These are phyloP conservation scores for Metschnikowia drakensbergensis DNA, from an alignment of 805 yeast species.

Conservation along the genomic window DNA sequence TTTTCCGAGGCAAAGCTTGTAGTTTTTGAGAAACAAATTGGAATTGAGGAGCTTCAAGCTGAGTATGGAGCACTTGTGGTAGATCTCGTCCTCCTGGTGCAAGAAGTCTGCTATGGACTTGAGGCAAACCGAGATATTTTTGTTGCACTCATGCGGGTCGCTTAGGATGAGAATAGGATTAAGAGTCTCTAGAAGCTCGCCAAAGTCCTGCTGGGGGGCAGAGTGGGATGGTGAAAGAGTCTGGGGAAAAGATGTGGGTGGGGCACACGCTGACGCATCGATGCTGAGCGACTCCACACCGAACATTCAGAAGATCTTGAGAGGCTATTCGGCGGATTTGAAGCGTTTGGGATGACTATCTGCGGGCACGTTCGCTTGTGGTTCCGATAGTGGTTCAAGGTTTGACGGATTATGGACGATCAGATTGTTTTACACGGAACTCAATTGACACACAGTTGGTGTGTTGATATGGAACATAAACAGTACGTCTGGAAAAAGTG, in stretches of 20 bases:
- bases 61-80: constrained; percentile 30
- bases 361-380: too few species aligned
- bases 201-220: constrained; percentile 1
- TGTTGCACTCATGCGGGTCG: constrained; percentile 38
- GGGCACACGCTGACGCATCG: not conserved
- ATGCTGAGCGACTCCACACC: constrained; percentile 2
- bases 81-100: constrained; percentile 18
- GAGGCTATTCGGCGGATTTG: not conserved
- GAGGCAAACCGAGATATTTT: constrained; percentile 32
- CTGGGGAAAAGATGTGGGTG: constrained; percentile 5
- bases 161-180: constrained; percentile 29
- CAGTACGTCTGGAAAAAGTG: not conserved
- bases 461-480: not conserved
- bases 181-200: constrained; percentile 11
- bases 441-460: not conserved
- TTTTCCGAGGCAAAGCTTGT: constrained; percentile 35
- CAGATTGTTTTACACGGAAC: not conserved
- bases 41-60: constrained; percentile 35
- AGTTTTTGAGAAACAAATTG: constrained; percentile 39
- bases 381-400: too few species aligned
- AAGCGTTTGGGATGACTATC: too few species aligned
- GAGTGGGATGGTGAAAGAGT: constrained; percentile 3
- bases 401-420: not conserved
- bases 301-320: not conserved
- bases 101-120: constrained; percentile 33